Evolutionary conservation across 768 basidiomycete species (phyloP), one percentile per base, ranked within the genome.

Genomic region (Leccinum subtestaceum): DNA sequence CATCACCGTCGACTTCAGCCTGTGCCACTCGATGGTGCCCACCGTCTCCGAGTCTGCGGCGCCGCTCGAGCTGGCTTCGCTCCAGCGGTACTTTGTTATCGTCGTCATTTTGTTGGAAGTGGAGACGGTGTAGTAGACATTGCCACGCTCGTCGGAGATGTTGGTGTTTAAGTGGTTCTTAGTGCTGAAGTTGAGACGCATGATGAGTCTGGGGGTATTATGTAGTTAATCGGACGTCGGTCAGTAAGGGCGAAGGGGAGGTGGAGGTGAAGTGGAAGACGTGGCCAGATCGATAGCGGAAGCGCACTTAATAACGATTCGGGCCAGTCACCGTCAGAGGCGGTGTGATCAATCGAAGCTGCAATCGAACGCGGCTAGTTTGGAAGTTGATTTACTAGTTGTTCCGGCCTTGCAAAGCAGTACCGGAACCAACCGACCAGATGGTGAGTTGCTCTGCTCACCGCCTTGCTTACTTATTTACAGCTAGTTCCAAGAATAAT

Each of bases 21-120:
- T 46, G 40, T 70, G 64, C 70, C 70, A 71, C 29, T 67, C 66
- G 40, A 71, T 70, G 52, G 62, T 38, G 7, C 64, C 66, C 62
- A 67, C 65, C 15, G 60, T 70, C 50, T 70, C 66, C 9, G 60
- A 43, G 5, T 43, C 43, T 2, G n/a, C 47, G 6, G 65, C 56
- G 21, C 58, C 25, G 13, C 10, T 61, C 7, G 13, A 10, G 10
- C 66, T n/a, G 10, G n/a, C 43, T n/a, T 43, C 67, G 9, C 56
- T 62, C 62, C 60, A 60, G 3, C 52, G 65, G 32, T 67, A 65
- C 58, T 64, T 71, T 43, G 62, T 70, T 54, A 71, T 63, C 25
- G 68, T 70, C 6, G 70, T 70, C 34, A 66, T 56, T 27, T 62
- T 60, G 47, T 67, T 63, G 10, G 7, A 12, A 6, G 70, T 70